Evolutionary conservation across 345 rosid species (phyloP), one percentile per base, ranked within the genome.

Genomic region (Eutrema yunnanense): DNA sequence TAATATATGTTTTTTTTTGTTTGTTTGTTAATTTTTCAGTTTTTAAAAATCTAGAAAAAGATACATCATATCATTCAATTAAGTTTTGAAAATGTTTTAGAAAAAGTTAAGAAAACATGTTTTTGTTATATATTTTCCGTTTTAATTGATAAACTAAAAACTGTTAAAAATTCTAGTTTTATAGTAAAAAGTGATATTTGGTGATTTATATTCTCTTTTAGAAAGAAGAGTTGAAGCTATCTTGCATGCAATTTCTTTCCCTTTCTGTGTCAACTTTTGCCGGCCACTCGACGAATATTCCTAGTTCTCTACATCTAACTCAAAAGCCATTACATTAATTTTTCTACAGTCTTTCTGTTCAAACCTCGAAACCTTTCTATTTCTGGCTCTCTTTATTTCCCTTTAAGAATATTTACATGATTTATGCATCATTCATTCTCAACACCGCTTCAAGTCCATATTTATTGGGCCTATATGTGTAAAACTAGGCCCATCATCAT

Each of bases 231-330:
- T 37, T 44, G 74, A 68, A 53, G 41, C 44, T 33, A 75, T 62
- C 69, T 75, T 69, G 74, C 79, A 75, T 75, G 79, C 79, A 69
- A 62, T 69, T 52, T 69, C 26, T 75, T 62, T 69, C 69, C 26
- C 65, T 75, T 62, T 62, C 34, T 68, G 43, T 62, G 70, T 62
- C 79, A 67, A 69, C 69, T 75, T 75, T 75, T 75, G 79, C 79
- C 79, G 70, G 69, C 79, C 74, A 75, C 65, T 75, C 70, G 51
- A 34, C 74, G 70, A 75, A 75, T 75, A 69, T 75, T 69, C 74
- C 29, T 61, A 26, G 32, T 43, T 67, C 19, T 73, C 19, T 73
- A 48, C 51, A 29, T 56, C 36, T 65, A 30, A 37, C 51, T 65
- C 68, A 60, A 51, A 42, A n/a, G 30, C 29, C 65, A 43, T 72